Conservation (phyloP, 2,329 filamentous ascomycete genomes). For the Microcera coccophila region DNA sequence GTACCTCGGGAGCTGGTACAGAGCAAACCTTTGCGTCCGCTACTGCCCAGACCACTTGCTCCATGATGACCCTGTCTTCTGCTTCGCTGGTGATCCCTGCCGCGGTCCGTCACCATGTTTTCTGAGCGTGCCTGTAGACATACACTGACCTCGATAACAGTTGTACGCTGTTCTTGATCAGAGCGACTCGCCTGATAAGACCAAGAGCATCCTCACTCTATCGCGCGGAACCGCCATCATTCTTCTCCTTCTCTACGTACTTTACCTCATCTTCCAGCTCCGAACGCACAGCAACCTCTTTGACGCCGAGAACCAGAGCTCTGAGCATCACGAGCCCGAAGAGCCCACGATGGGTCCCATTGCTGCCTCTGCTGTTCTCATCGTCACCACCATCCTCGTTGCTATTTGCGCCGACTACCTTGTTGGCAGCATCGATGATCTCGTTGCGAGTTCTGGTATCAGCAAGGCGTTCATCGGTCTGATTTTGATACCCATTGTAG, state of each 20-base stretch:
- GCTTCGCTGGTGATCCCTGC: conserved; percentile 77
- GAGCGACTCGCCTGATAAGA: conserved; percentile 38
- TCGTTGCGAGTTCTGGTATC: conserved; percentile 66
- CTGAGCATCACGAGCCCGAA: conserved; percentile 43
- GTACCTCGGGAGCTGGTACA: conserved; percentile 51
- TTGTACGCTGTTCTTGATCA: conserved; percentile 62
- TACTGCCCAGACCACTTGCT: conserved; percentile 72
- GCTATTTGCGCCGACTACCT: conserved; percentile 73
- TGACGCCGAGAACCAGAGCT: conserved; percentile 48
- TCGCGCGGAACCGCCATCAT: conserved; percentile 75
- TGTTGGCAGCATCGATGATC: conserved; percentile 69
- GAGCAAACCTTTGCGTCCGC: conserved; percentile 73
- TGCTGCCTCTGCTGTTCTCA: conserved; percentile 62
- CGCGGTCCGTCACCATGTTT: conserved; percentile 45
- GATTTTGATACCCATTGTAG: conserved; percentile 74
- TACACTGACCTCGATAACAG: conserved; percentile 32
- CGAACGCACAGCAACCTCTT: conserved; percentile 71
- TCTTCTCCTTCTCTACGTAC: conserved; percentile 67
- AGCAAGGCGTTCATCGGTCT: conserved; percentile 79
- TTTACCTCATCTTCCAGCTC: conserved; percentile 77
- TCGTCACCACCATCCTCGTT: conserved; percentile 66
- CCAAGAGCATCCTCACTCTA: conserved; percentile 61
- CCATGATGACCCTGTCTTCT: conserved; percentile 70
- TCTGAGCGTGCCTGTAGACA: too few species aligned
- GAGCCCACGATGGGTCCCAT: conserved; percentile 57